phyloP scores from a whole-genome alignment of 2,329 filamentous ascomycete species.

The Xylaria sp. region DNA sequence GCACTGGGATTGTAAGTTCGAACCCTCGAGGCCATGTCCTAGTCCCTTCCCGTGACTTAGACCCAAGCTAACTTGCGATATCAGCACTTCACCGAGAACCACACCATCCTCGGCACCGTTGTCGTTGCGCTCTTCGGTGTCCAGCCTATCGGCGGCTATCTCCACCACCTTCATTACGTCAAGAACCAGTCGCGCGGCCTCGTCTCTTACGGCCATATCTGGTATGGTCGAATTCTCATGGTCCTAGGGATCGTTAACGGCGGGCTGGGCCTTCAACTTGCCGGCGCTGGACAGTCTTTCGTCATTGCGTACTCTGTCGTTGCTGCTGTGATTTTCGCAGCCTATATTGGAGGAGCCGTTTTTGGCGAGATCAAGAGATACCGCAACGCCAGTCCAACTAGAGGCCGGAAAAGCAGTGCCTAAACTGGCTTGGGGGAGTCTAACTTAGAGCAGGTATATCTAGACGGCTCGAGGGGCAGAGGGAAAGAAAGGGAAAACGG shows the following conservation, averaged over 20 bases:
- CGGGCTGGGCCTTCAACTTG: conserved; percentile 67
- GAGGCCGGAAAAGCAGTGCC: conserved; percentile 17
- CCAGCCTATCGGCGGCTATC: conserved; percentile 67
- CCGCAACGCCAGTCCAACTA: conserved; percentile 1
- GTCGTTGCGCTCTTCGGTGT: conserved; percentile 65
- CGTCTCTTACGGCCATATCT: conserved; percentile 69
- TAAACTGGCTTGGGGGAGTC: neutral
- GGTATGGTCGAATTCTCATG: conserved; percentile 70
- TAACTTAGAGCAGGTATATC: neutral
- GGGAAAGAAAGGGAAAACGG: neutral
- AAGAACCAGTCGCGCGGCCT: conserved; percentile 59
- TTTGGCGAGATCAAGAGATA: conserved; percentile 36
- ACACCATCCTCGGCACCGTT: conserved; percentile 67
- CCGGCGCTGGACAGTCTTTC: conserved; percentile 54
- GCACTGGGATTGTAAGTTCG: conserved; percentile 45
- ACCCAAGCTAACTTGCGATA: conserved; percentile 3
- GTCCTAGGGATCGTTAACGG: conserved; percentile 71
- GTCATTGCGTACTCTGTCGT: conserved; percentile 68
- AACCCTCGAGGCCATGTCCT: neutral
- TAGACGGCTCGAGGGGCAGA: neutral
- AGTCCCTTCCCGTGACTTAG: neutral
- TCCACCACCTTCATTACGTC: conserved; percentile 67
- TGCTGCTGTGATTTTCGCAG: conserved; percentile 59
- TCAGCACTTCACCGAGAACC: conserved; percentile 64
- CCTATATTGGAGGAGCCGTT: conserved; percentile 53